Conservation (phyloP, 805 yeast species). For the Saturnispora silvae region DNA sequence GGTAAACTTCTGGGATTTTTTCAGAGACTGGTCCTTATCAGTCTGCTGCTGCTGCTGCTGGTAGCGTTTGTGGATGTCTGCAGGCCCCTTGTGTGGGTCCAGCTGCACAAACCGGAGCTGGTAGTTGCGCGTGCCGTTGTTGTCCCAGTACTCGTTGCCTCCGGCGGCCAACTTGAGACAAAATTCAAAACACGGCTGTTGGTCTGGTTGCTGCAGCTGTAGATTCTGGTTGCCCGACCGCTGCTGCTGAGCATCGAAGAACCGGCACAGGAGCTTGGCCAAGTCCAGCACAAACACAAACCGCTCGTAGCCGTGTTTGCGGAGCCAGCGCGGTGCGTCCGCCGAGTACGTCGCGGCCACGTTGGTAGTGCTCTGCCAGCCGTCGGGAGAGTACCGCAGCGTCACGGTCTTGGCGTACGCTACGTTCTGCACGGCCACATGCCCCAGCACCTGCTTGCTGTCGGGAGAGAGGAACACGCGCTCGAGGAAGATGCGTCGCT, state of each 20-base stretch:
- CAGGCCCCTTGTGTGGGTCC: no score
- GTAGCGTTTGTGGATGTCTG: no score
- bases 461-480: constrained; percentile 49
- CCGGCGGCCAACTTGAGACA: constrained; percentile 47
- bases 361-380: constrained; percentile 69
- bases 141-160: constrained; percentile 65
- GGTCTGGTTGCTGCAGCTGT: no score
- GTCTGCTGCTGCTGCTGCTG: background rate
- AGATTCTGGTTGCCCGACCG: constrained; percentile 1
- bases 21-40: constrained; percentile 10
- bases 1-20: constrained; percentile 18
- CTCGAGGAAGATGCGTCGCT: constrained; percentile 51
- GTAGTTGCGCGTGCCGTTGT: constrained; percentile 53
- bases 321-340: constrained; percentile 42
- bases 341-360: constrained; percentile 51
- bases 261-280: constrained; percentile 28
- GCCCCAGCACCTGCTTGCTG: constrained; percentile 52
- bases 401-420: constrained; percentile 58
- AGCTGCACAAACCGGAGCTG: constrained; percentile 33
- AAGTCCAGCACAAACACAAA: constrained; percentile 56
- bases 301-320: constrained; percentile 50
- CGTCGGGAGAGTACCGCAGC: constrained; percentile 64
- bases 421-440: constrained; percentile 67
- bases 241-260: constrained; percentile 19
- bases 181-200: constrained; percentile 25